Conservation (phyloP, 2,329 filamentous ascomycete genomes). For the Lachnellula willkommii region DNA sequence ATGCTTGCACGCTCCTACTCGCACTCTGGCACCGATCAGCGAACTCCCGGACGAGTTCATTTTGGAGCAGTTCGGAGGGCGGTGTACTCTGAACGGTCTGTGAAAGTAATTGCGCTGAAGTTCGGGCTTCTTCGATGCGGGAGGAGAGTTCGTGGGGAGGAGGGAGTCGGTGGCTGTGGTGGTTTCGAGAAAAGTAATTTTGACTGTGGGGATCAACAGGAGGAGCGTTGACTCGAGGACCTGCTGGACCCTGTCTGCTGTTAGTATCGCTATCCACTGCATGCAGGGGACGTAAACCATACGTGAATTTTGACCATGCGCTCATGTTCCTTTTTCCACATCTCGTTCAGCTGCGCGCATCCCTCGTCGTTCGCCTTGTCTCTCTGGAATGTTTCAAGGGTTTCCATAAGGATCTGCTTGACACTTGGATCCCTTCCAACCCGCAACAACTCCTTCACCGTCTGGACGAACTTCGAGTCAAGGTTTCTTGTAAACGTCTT, state of each 20-base stretch:
- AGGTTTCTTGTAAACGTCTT: constrained; percentile 85
- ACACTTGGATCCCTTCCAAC: constrained; percentile 68
- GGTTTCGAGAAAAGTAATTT: constrained; percentile 53
- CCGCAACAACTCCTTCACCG: constrained; percentile 69
- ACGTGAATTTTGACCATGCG: constrained; percentile 46
- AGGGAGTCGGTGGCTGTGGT: constrained; percentile 49
- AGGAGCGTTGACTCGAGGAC: constrained; percentile 40
- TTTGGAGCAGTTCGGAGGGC: constrained; percentile 65
- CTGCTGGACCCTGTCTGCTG: constrained; percentile 22
- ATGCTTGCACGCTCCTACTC: constrained; percentile 74
- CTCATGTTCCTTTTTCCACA: constrained; percentile 87
- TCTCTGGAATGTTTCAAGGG: constrained; percentile 69
- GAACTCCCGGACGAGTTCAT: constrained; percentile 93
- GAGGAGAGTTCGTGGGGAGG: constrained; percentile 70
- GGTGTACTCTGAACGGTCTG: constrained; percentile 87
- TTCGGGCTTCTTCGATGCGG: constrained; percentile 83
- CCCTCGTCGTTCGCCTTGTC: constrained; percentile 66
- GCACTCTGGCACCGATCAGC: constrained; percentile 78
- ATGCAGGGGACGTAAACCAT: constrained; percentile 3
- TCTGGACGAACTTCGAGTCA: constrained; percentile 75
- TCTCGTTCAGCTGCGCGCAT: constrained; percentile 62
- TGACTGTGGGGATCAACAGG: constrained; percentile 41
- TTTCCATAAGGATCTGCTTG: constrained; percentile 82
- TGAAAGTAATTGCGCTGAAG: constrained; percentile 84
- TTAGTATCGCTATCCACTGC: constrained; percentile 8